Conservation (phyloP, 208 protist species). For the Zelonia costaricensis region DNA sequence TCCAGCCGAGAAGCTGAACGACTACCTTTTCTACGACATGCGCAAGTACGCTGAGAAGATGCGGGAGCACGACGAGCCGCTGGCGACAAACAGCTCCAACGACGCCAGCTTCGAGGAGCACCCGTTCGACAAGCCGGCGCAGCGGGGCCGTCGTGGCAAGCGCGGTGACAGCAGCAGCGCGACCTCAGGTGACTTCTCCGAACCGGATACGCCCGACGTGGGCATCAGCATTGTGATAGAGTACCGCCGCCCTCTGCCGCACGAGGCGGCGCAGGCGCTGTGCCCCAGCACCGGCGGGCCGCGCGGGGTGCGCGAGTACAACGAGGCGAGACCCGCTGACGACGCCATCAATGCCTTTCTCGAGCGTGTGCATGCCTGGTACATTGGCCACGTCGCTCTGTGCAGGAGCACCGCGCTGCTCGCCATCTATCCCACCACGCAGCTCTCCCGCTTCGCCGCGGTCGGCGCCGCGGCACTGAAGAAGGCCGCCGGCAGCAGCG, state of each 20-base stretch:
- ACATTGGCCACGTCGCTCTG: constrained; percentile 25
- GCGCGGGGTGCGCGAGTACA: not conserved
- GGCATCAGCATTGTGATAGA: constrained; percentile 32
- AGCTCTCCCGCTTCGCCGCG: constrained; percentile 8
- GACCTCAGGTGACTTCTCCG: constrained; percentile 8
- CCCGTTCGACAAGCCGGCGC: constrained; percentile 12
- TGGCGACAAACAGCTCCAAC: constrained; percentile 7
- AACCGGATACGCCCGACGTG: constrained; percentile 2
- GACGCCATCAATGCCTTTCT: constrained; percentile 61
- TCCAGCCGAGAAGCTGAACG: constrained; percentile 18
- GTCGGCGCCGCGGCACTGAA: not conserved
- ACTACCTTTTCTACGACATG: constrained; percentile 32
- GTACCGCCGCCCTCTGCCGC: constrained; percentile 26
- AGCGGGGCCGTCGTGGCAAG: not conserved
- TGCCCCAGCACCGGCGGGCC: constrained; percentile 3
- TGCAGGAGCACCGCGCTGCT: constrained; percentile 26
- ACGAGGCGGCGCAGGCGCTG: constrained; percentile 17
- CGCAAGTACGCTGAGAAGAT: constrained; percentile 22
- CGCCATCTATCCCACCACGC: constrained; percentile 42
- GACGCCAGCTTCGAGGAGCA: constrained; percentile 16
- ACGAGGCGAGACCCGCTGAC: constrained; percentile 3
- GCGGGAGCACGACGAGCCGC: constrained; percentile 16
- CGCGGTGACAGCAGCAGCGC: not conserved
- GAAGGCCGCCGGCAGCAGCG: not conserved
- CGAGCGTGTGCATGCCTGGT: constrained; percentile 54